These are phyloP conservation scores for Teratosphaeria pseudoeucalypti DNA, from an alignment of 2,329 filamentous ascomycete species.

Conservation along the genomic window DNA sequence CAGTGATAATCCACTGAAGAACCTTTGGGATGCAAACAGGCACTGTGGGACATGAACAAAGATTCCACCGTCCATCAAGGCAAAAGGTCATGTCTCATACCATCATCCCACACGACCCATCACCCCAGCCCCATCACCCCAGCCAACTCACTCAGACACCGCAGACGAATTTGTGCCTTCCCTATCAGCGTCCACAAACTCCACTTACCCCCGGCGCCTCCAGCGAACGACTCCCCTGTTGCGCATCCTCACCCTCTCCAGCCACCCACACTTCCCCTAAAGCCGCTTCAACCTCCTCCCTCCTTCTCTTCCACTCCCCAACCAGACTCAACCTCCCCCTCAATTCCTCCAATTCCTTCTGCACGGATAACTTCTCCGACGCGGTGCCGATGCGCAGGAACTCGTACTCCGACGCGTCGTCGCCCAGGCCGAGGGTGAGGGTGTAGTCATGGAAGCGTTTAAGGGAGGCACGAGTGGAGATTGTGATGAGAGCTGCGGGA, in stretches of 20 bases:
- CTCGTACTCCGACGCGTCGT: conserved; percentile 77
- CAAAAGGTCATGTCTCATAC: not conserved
- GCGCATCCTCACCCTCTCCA: not conserved
- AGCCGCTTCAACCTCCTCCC: conserved; percentile 73
- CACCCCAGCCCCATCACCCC: not conserved
- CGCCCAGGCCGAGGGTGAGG: conserved; percentile 70
- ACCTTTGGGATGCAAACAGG: not conserved
- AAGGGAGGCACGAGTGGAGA: conserved; percentile 84
- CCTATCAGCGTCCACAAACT: not conserved
- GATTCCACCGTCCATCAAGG: not conserved
- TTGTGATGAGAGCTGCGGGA: conserved; percentile 71
- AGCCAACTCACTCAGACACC: not conserved
- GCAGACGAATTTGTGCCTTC: not conserved
- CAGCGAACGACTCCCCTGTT: not conserved
- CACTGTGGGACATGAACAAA: not conserved
- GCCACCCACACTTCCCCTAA: conserved; percentile 53
- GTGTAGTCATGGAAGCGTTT: conserved; percentile 95
- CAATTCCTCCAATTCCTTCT: conserved; percentile 80
- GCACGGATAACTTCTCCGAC: conserved; percentile 83
- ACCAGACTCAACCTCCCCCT: conserved; percentile 71
- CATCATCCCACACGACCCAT: not conserved
- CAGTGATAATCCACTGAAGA: not conserved
- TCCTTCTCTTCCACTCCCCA: conserved; percentile 69
- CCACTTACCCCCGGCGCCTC: not conserved
- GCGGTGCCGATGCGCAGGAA: conserved; percentile 90